phyloP scores from a whole-genome alignment of 768 basidiomycete genomes.

The Cantharellus cinnabarinus region DNA sequence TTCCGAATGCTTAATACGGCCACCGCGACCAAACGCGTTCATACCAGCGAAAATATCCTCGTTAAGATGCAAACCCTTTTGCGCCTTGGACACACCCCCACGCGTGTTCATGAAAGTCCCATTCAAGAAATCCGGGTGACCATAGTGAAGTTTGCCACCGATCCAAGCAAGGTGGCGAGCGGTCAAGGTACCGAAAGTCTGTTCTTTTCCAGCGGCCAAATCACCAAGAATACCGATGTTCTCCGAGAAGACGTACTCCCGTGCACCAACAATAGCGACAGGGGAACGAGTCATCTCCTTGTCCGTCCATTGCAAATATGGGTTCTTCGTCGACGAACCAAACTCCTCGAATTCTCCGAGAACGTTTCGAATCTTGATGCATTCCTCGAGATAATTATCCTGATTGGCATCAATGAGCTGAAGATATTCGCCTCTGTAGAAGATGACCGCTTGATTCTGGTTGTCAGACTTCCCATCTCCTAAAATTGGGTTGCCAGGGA shows the following conservation, averaged over 20 bases:
- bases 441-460: constrained; percentile 98
- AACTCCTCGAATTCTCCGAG: constrained; percentile 96
- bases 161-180: constrained; percentile 93
- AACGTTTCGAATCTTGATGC: constrained; percentile 97
- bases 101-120: constrained; percentile 96
- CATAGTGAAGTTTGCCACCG: constrained; percentile 96
- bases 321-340: constrained; percentile 61
- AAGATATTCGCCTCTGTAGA: constrained; percentile 97
- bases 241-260: constrained; percentile 99
- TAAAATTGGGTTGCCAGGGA: constrained; percentile 96
- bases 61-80: constrained; percentile 97
- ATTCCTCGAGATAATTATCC: constrained; percentile 99
- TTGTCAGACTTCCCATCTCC: constrained; percentile 99
- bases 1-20: constrained; percentile 95
- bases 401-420: constrained; percentile 99
- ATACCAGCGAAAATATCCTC: constrained; percentile 99
- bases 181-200: constrained; percentile 96
- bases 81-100: constrained; percentile 95
- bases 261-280: constrained; percentile 92
- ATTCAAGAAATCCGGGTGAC: constrained; percentile 98
- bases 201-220: constrained; percentile 96
- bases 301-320: constrained; percentile 77
- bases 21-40: constrained; percentile 93
- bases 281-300: constrained; percentile 77
- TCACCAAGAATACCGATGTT: constrained; percentile 98